Conservation (phyloP, 2,329 filamentous ascomycete species). For the Coleophoma cylindrospora region DNA sequence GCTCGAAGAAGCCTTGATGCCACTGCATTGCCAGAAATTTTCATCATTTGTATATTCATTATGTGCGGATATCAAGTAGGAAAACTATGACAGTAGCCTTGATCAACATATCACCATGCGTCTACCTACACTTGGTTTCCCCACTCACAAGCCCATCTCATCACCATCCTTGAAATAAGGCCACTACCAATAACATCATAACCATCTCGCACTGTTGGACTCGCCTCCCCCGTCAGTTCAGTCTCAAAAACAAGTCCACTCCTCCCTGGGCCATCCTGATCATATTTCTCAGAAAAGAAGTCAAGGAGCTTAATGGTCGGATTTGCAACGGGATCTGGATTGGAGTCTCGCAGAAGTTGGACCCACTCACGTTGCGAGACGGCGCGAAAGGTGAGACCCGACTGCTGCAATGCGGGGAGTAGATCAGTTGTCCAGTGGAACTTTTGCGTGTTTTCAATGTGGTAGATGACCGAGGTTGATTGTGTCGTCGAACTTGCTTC, state of each 20-base stretch:
- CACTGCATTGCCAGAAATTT: too few species aligned
- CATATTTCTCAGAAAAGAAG: conserved; percentile 45
- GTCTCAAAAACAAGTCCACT: conserved; percentile 34
- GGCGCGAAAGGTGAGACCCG: conserved; percentile 38
- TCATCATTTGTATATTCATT: too few species aligned
- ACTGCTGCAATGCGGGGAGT: conserved; percentile 40
- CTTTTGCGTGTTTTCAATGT: conserved; percentile 43
- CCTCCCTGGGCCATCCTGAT: conserved; percentile 33
- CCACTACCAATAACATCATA: conserved; percentile 33
- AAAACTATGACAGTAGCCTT: too few species aligned
- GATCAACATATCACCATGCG: too few species aligned
- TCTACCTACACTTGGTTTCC: not conserved
- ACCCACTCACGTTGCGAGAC: conserved; percentile 41
- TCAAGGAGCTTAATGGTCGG: conserved; percentile 49
- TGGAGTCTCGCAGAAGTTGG: conserved; percentile 34
- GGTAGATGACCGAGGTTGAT: conserved; percentile 33
- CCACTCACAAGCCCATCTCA: conserved; percentile 25
- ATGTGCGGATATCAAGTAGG: too few species aligned
- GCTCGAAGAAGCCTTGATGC: too few species aligned
- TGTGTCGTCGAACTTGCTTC: conserved; percentile 1
- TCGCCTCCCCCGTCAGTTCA: conserved; percentile 25
- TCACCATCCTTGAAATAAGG: conserved; percentile 31
- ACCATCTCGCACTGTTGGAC: conserved; percentile 27
- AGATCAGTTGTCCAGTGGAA: conserved; percentile 46
- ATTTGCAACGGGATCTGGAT: conserved; percentile 42